phyloP scores from a whole-genome alignment of 2,329 filamentous ascomycete species.

The Ceratocystis colombiana region DNA sequence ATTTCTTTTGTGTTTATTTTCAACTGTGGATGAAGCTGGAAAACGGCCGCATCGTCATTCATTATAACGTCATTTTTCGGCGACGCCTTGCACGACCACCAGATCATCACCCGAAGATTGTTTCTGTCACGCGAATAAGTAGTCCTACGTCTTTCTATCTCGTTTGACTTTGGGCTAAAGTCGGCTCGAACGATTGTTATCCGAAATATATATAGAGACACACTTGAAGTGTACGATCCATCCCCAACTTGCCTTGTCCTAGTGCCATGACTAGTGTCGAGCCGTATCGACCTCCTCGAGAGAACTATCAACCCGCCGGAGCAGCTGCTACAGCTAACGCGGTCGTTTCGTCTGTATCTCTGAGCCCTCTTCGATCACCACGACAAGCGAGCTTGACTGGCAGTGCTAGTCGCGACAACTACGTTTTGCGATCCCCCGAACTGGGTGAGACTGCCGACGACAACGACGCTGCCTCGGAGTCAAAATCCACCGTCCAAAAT shows the following conservation, averaged over 20 bases:
- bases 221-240: neutral
- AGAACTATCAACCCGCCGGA: slow-evolving; percentile 47
- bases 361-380: slow-evolving; percentile 17
- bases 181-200: neutral
- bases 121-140: neutral
- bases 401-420: neutral
- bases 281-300: slow-evolving; percentile 47
- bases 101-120: neutral
- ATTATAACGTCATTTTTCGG: neutral
- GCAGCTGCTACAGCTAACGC: slow-evolving; percentile 27
- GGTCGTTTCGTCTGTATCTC: slow-evolving; percentile 14
- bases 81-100: neutral
- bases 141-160: neutral
- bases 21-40: neutral
- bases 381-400: slow-evolving; percentile 10
- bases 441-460: slow-evolving; percentile 15
- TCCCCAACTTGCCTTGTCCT: neutral
- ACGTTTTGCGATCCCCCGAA: slow-evolving; percentile 17
- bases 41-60: neutral
- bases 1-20: neutral
- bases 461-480: neutral
- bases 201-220: neutral
- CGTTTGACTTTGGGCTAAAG: neutral
- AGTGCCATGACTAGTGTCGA: slow-evolving; percentile 49
- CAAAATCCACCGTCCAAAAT: neutral